phyloP scores from a whole-genome alignment of 495 filamentous ascomycete genomes.

The Tuber melanosporum region DNA sequence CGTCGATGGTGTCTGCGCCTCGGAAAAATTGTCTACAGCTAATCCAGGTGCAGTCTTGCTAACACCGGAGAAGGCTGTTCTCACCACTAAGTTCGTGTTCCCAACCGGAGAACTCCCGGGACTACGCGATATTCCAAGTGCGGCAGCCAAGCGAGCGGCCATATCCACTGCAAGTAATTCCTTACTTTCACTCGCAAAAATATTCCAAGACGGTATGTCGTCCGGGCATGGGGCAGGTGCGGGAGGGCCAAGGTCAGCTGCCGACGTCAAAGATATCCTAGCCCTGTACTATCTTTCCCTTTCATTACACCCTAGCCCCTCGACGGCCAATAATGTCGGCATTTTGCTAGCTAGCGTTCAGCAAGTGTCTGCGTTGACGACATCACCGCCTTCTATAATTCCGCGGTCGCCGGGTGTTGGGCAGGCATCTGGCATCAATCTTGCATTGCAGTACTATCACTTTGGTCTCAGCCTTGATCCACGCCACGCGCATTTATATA shows the following conservation, averaged over 20 bases:
- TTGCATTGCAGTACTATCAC: slow-evolving; percentile 90
- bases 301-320: slow-evolving; percentile 90
- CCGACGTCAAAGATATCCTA: slow-evolving; percentile 84
- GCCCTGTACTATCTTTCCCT: slow-evolving; percentile 94
- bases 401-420: slow-evolving; percentile 55
- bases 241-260: slow-evolving; percentile 54
- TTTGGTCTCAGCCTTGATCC: slow-evolving; percentile 82
- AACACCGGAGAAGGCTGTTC: slow-evolving; percentile 73
- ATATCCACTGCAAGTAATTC: slow-evolving; percentile 94
- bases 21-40: slow-evolving; percentile 27
- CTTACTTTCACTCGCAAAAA: slow-evolving; percentile 89
- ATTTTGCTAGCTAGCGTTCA: slow-evolving; percentile 93
- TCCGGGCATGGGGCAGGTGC: slow-evolving; percentile 58
- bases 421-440: slow-evolving; percentile 76
- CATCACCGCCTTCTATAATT: slow-evolving; percentile 24
- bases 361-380: slow-evolving; percentile 53
- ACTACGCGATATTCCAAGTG: slow-evolving; percentile 65
- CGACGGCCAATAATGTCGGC: slow-evolving; percentile 96
- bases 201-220: slow-evolving; percentile 98
- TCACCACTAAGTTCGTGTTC: slow-evolving; percentile 81
- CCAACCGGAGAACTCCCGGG: slow-evolving; percentile 73
- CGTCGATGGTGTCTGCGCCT: slow-evolving; percentile 40
- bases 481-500: slow-evolving; percentile 95
- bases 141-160: slow-evolving; percentile 68
- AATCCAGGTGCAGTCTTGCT: slow-evolving; percentile 64